Conservation (phyloP, 2,329 filamentous ascomycete genomes). For the Talaromyces sp. region DNA sequence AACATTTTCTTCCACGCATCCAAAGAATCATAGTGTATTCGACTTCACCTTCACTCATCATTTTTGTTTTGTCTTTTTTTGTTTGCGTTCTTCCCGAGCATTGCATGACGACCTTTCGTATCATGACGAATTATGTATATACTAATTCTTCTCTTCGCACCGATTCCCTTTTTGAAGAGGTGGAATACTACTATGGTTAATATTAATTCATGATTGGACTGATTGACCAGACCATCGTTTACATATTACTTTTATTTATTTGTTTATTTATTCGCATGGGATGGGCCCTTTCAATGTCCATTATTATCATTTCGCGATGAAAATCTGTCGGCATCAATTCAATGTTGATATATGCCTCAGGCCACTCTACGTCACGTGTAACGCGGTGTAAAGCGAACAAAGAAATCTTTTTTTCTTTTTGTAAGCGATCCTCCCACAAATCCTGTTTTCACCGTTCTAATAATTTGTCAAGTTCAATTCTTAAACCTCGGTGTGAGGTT, state of each 20-base stretch:
- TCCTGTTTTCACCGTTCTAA: too few species aligned
- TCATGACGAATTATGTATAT: not conserved
- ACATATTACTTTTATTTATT: not conserved
- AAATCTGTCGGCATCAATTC: too few species aligned
- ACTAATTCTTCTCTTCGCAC: not conserved
- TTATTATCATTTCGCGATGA: too few species aligned
- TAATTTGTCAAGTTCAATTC: too few species aligned
- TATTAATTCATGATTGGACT: not conserved
- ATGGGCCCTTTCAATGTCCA: too few species aligned
- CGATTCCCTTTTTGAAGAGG: not conserved
- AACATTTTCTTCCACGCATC: constrained; percentile 73
- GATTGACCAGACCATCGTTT: not conserved
- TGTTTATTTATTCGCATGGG: too few species aligned
- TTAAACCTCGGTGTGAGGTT: too few species aligned
- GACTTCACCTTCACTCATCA: not conserved
- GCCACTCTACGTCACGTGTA: too few species aligned
- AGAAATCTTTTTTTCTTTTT: too few species aligned
- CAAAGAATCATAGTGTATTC: constrained; percentile 41
- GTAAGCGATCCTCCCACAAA: too few species aligned
- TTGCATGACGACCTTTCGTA: not conserved
- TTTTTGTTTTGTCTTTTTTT: not conserved
- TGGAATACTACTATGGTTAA: not conserved
- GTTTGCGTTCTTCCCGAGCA: not conserved
- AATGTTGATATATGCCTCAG: too few species aligned
- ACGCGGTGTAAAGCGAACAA: too few species aligned